Conservation (phyloP, 1,284 basidiomycete genomes). For the Ceratobasidium sp. region DNA sequence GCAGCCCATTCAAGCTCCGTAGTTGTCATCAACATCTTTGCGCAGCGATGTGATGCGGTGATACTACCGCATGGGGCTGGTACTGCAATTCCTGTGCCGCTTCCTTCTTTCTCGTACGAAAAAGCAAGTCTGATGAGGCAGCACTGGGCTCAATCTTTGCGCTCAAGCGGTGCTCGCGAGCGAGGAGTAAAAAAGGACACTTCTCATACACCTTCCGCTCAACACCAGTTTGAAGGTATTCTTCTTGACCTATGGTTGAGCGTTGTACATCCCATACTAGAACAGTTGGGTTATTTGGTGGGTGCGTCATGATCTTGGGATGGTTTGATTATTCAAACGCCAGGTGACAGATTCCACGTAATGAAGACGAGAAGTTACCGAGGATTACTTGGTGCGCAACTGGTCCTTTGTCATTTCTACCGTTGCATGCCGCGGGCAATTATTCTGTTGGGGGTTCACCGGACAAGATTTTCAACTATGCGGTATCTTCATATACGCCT, state of each 20-base stretch:
- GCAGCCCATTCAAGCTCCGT: background rate
- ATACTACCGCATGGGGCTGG: background rate
- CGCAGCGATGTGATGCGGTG: slow-evolving; percentile 4
- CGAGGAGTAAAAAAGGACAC: background rate
- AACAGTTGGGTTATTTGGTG: background rate
- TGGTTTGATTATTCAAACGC: background rate
- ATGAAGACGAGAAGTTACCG: background rate
- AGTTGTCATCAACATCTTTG: background rate
- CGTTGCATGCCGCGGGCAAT: slow-evolving; percentile 10
- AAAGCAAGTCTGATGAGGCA: background rate
- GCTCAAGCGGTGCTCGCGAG: background rate
- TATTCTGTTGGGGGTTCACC: background rate
- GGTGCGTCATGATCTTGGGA: background rate
- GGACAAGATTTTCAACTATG: background rate
- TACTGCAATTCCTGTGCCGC: background rate
- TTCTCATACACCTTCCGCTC: background rate
- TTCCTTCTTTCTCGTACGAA: background rate
- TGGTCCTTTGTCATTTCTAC: slow-evolving; percentile 9
- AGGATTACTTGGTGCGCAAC: slow-evolving; percentile 9
- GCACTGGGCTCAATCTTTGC: background rate
- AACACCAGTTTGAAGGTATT: background rate
- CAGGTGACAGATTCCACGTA: background rate
- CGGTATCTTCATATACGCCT: slow-evolving; percentile 1
- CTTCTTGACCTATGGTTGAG: background rate
- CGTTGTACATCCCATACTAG: slow-evolving; percentile 2